phyloP scores from a whole-genome alignment of 2,329 filamentous ascomycete genomes.

The Colletotrichum sp. region DNA sequence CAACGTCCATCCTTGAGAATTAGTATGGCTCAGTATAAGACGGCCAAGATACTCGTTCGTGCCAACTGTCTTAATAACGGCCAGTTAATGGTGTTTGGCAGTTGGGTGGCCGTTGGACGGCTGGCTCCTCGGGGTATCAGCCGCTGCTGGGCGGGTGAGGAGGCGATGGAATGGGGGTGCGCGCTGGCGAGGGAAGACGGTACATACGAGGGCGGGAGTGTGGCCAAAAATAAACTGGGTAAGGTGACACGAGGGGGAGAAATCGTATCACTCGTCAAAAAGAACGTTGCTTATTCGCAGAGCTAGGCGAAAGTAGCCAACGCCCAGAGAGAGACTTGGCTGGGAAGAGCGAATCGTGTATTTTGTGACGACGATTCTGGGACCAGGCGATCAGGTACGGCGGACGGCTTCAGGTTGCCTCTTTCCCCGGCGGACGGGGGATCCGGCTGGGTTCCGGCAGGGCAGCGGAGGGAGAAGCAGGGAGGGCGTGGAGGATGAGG shows the following conservation, averaged over 20 bases:
- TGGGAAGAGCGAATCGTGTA: neutral
- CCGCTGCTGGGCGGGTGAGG: neutral
- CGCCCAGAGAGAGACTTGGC: neutral
- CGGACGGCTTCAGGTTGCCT: neutral
- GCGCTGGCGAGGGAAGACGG: neutral
- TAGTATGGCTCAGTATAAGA: neutral
- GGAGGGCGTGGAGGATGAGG: neutral
- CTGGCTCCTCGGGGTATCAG: neutral
- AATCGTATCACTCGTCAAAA: neutral
- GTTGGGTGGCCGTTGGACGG: neutral
- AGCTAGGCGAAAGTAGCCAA: neutral
- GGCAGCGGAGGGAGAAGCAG: neutral
- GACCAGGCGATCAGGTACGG: neutral
- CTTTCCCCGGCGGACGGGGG: constrained; percentile 6
- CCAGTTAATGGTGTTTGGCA: neutral
- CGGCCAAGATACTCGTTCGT: neutral
- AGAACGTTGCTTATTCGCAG: neutral
- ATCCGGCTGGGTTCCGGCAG: constrained; percentile 5
- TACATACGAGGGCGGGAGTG: neutral
- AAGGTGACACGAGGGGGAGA: neutral
- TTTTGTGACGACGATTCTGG: neutral
- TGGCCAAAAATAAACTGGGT: constrained; percentile 3
- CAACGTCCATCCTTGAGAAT: neutral
- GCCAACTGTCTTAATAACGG: neutral
- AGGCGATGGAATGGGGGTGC: neutral